Base-by-base conservation (phyloP, 441 rosid genomes). In the Breynia disticha region DNA sequence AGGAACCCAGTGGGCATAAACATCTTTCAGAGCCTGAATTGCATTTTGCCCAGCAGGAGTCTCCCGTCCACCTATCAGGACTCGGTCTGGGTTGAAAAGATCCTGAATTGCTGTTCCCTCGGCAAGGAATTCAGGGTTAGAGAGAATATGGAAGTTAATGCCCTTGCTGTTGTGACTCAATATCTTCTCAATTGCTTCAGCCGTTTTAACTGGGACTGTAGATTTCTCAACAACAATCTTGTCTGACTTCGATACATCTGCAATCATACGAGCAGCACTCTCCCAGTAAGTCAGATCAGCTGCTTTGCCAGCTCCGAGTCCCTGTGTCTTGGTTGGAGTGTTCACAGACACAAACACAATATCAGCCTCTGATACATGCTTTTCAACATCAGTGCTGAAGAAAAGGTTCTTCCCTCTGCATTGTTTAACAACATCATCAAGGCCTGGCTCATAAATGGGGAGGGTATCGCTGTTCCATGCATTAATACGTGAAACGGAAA, bases 241-340 rank as follows among this genome's bases (percentile, higher is more conserved):
- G 71, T 84, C 79, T 0, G 96, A 87, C 52, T 82, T 80, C 0
- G 93, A 87, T 11, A 87, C 96, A 65, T 87, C 90, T 0, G 94
- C 94, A n/a, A 87, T 87, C 87, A 87, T 83, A 35, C 95, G 79
- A 18, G 95, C 95, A 0, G 95, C 93, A 21, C 93, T 87, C 68
- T 87, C 96, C 96, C 96, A 87, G 68, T 84, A 87, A 18, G 96
- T 87, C 59, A 87, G 72, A 59, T 87, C 95, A 0, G 95, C 95
- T 38, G 91, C 95, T 66, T 86, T 86, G 21, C 95, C 93, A 11
- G 95, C 95, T 43, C 96, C 96, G 10, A 87, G 90, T 39, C 96
- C 96, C 52, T 72, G 82, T 4, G 94, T 87, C 56, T 87, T 87
- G 41, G 96, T 87, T 0, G 96, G 96, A 24, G 96, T 87, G 67